Evolutionary conservation across 345 rosid species (phyloP), one percentile per base, ranked within the genome.

Genomic region (Durio zibethinus): DNA sequence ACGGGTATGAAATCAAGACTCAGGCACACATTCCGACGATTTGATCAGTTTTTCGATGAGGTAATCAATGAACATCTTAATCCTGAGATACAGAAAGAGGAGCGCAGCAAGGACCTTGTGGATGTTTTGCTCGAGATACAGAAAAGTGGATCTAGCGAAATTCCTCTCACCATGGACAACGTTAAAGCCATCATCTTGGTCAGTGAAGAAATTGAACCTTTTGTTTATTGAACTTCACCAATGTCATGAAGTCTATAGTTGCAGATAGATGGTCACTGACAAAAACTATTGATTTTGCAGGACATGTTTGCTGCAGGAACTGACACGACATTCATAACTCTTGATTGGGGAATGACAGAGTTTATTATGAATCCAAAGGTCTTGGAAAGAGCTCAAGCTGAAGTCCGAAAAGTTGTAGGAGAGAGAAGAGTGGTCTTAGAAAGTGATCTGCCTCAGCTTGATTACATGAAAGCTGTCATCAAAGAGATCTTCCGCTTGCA

Each of bases 291-390:
- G 5, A 31, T n/a, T 62, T 62, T 62, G 21, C 21, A 62, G 91
- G 91, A 88, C 72, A 78, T 77, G 73, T 86, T 88, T 74, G 69
- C 74, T 6, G 89, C 80, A 50, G 89, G 89, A 43, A 70, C 84
- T 2, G 85, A 88, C 21, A 84, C 89, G 0, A 75, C 87, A 10
- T 74, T 38, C 11, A 63, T 82, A 2, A 76, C 75, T 31, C 20
- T 85, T n/a, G 91, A 86, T 57, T 88, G 91, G 91, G 75, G 66
- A 40, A 83, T 86, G 87, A 48, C 84, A 9, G 86, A 88, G 77
- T 84, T 88, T 21, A 23, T 86, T 20, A 68, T 78, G 45, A 77
- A 88, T 47, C 88, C 85, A 16, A 23, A 63, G 62, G 71, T 75
- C 20, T 73, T 85, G 72, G n/a, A 82, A 85, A 25, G 75, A 15